A percentile compares a stretch with the other conserved stretches of the same genome.
Evolutionary conservation across 192 early-diverging fungal genomes (phyloP).

Genomic region (Coemansia sp.): DNA sequence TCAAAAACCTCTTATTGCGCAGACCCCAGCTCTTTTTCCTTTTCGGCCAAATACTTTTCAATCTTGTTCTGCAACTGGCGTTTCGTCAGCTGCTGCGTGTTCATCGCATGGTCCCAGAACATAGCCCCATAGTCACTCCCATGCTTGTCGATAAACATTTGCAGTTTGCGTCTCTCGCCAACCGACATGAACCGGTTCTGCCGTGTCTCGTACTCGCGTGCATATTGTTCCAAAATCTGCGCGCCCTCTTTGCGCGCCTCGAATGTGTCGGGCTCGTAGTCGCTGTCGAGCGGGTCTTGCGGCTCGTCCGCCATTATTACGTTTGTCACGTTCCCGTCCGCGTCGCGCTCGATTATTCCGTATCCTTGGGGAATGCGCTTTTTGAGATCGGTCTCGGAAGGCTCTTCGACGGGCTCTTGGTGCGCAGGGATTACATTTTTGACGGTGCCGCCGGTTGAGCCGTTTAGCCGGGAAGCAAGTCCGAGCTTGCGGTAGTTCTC

Average conservation of each 20-base stretch:
- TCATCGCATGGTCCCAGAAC: slow-evolving; percentile 75
- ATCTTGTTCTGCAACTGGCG: slow-evolving; percentile 65
- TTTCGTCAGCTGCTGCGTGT: slow-evolving; percentile 67
- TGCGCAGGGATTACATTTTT: slow-evolving; percentile 13
- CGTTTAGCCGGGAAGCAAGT: slow-evolving; percentile 66
- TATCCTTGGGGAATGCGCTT: slow-evolving; percentile 62
- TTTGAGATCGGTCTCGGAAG: slow-evolving; percentile 53
- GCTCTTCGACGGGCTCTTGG: slow-evolving; percentile 5
- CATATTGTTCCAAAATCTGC: slow-evolving; percentile 55
- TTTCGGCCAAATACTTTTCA: slow-evolving; percentile 46
- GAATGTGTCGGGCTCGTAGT: slow-evolving; percentile 48
- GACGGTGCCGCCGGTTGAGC: slow-evolving; percentile 58
- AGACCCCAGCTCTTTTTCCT: slow-evolving; percentile 27
- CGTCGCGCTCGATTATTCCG: slow-evolving; percentile 81
- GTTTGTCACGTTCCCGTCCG: slow-evolving; percentile 69
- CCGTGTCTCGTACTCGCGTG: slow-evolving; percentile 40
- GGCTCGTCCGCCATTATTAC: slow-evolving; percentile 64
- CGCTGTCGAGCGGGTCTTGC: slow-evolving; percentile 45
- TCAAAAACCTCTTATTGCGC: not conserved
- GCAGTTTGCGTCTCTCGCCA: slow-evolving; percentile 59
- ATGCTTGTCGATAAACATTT: slow-evolving; percentile 66
- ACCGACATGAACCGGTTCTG: slow-evolving; percentile 57
- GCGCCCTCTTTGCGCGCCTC: slow-evolving; percentile 63
- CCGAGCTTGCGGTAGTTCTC: slow-evolving; percentile 79
- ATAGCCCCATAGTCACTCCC: slow-evolving; percentile 73